These are phyloP conservation scores for Omphalotus olearius DNA, from an alignment of 1,284 basidiomycete genomes.

Conservation along the genomic window DNA sequence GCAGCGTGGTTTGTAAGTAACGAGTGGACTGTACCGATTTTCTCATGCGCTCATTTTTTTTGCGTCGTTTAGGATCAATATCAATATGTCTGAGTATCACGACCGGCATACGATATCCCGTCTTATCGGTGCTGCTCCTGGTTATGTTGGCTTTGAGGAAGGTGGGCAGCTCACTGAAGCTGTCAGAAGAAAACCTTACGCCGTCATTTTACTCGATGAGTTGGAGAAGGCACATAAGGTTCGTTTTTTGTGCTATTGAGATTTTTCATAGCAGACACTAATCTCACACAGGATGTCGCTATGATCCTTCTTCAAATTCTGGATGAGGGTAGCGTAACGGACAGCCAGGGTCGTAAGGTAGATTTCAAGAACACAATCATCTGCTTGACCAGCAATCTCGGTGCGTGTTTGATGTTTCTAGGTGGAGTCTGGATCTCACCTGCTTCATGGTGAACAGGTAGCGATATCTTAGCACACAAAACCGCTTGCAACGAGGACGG, in stretches of 20 bases:
- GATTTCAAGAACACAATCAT: slow-evolving; percentile 91
- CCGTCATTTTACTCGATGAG: slow-evolving; percentile 81
- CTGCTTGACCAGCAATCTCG: slow-evolving; percentile 57
- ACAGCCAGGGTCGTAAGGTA: slow-evolving; percentile 74
- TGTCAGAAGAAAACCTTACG: slow-evolving; percentile 79
- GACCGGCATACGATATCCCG: slow-evolving; percentile 89
- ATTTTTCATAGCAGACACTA: background rate
- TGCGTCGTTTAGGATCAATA: slow-evolving; percentile 58
- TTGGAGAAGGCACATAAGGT: slow-evolving; percentile 87
- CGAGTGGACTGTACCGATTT: background rate
- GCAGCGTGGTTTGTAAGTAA: slow-evolving; percentile 69
- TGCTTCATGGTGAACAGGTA: slow-evolving; percentile 33
- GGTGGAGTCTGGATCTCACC: background rate
- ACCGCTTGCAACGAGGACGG: slow-evolving; percentile 66
- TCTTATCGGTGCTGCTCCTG: slow-evolving; percentile 87
- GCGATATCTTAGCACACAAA: slow-evolving; percentile 72
- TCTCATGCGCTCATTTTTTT: slow-evolving; percentile 1
- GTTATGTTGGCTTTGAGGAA: slow-evolving; percentile 93
- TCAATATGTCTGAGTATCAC: slow-evolving; percentile 93
- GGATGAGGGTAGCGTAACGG: slow-evolving; percentile 88
- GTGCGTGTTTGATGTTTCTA: slow-evolving; percentile 21
- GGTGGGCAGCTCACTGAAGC: slow-evolving; percentile 89
- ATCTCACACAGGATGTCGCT: slow-evolving; percentile 58
- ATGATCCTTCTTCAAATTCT: slow-evolving; percentile 92
- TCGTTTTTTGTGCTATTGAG: slow-evolving; percentile 23